These are phyloP conservation scores for Hymenoscyphus infarciens DNA, from an alignment of 2,329 filamentous ascomycete species.

Conservation along the genomic window DNA sequence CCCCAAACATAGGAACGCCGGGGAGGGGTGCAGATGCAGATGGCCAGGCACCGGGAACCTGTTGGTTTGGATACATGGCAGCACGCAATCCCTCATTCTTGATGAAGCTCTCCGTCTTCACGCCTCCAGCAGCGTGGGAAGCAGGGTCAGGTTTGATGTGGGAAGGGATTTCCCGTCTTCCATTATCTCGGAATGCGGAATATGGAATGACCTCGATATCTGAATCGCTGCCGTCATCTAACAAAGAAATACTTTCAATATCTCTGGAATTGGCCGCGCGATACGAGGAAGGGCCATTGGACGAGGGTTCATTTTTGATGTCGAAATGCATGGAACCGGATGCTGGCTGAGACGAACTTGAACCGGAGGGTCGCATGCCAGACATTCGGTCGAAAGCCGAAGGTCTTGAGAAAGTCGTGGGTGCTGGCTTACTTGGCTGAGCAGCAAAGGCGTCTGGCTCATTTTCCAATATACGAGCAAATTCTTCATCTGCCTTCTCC, in stretches of 20 bases:
- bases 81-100: conserved; percentile 15
- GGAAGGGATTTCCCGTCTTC: conserved; percentile 12
- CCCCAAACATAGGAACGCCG: not conserved
- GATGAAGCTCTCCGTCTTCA: not conserved
- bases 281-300: not conserved
- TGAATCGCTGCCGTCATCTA: conserved; percentile 29
- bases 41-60: conserved; percentile 20
- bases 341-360: not conserved
- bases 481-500: conserved; percentile 36
- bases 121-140: not conserved
- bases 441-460: not conserved
- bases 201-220: conserved; percentile 33
- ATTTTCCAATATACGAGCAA: conserved; percentile 31
- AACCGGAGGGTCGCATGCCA: conserved; percentile 20
- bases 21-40: not conserved
- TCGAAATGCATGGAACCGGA: not conserved
- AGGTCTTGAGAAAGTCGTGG: conserved; percentile 14
- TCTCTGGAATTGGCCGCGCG: not conserved
- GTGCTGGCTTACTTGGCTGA: conserved; percentile 11
- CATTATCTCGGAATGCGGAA: conserved; percentile 30
- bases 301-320: conserved; percentile 1
- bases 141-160: conserved; percentile 4
- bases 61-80: conserved; percentile 29
- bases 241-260: not conserved
- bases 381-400: conserved; percentile 31